phyloP scores from a whole-genome alignment of 768 basidiomycete species.

The Pleurotus cornucopiae region DNA sequence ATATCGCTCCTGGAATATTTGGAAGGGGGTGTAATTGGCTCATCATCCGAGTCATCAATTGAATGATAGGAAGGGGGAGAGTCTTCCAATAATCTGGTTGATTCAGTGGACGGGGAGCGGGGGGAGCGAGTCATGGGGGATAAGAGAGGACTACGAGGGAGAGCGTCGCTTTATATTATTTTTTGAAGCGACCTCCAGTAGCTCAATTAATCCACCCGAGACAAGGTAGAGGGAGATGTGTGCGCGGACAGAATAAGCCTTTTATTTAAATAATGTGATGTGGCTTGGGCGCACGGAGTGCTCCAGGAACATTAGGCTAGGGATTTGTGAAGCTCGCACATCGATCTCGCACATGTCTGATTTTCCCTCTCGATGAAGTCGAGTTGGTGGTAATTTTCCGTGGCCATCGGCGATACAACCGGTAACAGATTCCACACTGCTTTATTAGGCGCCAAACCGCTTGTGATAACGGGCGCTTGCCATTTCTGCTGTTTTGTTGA shows the following conservation, averaged over 20 bases:
- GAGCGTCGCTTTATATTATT: constrained; percentile 23
- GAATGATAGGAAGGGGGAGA: constrained; percentile 44
- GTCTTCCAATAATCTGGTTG: constrained; percentile 53
- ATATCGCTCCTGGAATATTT: constrained; percentile 51
- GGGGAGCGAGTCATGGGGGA: constrained; percentile 41
- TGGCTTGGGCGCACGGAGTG: constrained; percentile 2
- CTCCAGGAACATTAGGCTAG: constrained; percentile 5
- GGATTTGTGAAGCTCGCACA: not conserved
- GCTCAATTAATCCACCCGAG: constrained; percentile 8
- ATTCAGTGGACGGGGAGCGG: constrained; percentile 44
- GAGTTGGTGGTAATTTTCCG: constrained; percentile 8
- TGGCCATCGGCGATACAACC: constrained; percentile 7
- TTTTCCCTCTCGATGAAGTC: constrained; percentile 5
- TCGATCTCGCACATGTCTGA: constrained; percentile 6
- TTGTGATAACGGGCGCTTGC: no score
- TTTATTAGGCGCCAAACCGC: no score
- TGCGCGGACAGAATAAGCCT: not conserved
- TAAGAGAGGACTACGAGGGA: constrained; percentile 20
- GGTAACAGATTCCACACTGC: not conserved
- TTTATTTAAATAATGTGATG: constrained; percentile 1
- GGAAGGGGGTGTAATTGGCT: constrained; percentile 28
- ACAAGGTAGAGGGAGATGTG: constrained; percentile 2
- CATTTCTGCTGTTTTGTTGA: no score
- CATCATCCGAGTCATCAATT: constrained; percentile 34
- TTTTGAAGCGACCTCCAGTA: not conserved